phyloP scores from a whole-genome alignment of 176 grass and related monocot species.

The sorghum (Sorghum bicolor) region Sorghum_bicolor_NCBIv3 NC_012875.2:60911001-60911500 shows the following conservation, averaged over 20 bases:
- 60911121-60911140: neutral
- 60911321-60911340: neutral
- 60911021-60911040: conserved; percentile 82
- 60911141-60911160: neutral
- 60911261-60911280: neutral
- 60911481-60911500: neutral
- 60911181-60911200: neutral
- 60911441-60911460: neutral
- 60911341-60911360: too few species aligned
- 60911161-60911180: neutral
- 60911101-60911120: conserved; percentile 58
- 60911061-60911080: conserved; percentile 77
- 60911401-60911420: neutral
- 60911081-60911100: conserved; percentile 69
- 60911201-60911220: neutral
- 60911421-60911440: neutral
- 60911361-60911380: too few species aligned
- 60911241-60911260: neutral
- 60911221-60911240: neutral
- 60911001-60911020: conserved; percentile 81
- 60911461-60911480: neutral
- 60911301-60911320: neutral
- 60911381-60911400: neutral
- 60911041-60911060: conserved; percentile 71
- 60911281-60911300: neutral